Evolutionary conservation across 2,329 filamentous ascomycete genomes (phyloP), one percentile per base, ranked within the genome.

Genomic region (Venturia effusa): DNA sequence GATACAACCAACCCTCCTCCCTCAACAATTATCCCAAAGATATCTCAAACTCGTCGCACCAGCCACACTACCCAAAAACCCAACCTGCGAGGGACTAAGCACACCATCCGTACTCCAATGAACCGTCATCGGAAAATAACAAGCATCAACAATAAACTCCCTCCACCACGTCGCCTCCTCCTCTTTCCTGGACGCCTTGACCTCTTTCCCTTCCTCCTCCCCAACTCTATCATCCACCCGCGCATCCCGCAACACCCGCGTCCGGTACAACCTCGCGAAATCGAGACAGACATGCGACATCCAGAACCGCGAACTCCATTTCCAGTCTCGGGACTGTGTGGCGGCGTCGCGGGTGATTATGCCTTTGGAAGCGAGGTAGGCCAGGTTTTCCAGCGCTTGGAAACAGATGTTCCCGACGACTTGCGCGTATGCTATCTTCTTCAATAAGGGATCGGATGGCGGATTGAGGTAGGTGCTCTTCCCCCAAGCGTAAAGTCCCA

Each of bases 291-390:
- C 86, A 77, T 92, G 91, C 30, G 83, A 81, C 63, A 87, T 84
- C 91, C 93, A 97, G 67, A 88, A 89, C 55, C 91, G 82, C 64
- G 84, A 86, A 75, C 89, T 92, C 85, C 88, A 89, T 22, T 86
- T 73, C 75, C 83, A 87, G 72, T 87, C 86, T 68, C 59, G 82
- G 6, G 79, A 17, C 81, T 78, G 6, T 76, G 75, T 76, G 84
- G 81, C 19, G 76, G 80, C 61, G 63, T 66, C 15, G 55, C 51
- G 19, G 64, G 66, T 39, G 37, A 96, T 72, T 3, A 95, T 83
- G 24, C 88, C 87, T 74, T 92, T 92, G 66, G 80, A 79, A 3
- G 86, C 81, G 43, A 97, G 81, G 77, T 88, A 96, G 19, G 88
- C 88, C 45, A 83, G 81, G 76, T 96, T 97, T 79, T 99, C 94